Percentiles rank a stretch among this genome's conserved stretches.
These are phyloP conservation scores for Oryza punctata DNA, from an alignment of 176 grass and related monocot genomes.

Conservation along the genomic window DNA sequence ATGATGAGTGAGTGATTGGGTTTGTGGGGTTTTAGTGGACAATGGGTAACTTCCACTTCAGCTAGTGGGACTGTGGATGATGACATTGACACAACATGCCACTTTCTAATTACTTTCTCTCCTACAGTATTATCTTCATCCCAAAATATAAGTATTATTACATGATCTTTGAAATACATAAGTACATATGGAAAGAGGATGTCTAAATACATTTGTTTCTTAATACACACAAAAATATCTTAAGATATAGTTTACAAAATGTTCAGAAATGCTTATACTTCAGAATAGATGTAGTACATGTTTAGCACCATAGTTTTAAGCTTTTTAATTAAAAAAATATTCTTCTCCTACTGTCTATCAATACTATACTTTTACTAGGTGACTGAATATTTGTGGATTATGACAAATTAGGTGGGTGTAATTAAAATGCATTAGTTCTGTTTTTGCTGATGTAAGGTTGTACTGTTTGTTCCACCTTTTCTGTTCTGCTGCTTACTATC, in stretches of 20 bases:
- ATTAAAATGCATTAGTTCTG: conserved; percentile 5
- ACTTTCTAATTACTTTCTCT: background rate
- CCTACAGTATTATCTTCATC: too few species aligned
- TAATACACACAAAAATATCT: too few species aligned
- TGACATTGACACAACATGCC: conserved; percentile 33
- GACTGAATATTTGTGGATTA: background rate
- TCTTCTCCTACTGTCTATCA: background rate
- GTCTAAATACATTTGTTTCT: too few species aligned
- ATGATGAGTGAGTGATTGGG: conserved; percentile 48
- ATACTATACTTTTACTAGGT: background rate
- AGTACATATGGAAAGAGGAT: too few species aligned
- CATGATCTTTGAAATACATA: too few species aligned
- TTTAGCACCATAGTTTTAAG: background rate
- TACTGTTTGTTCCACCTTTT: conserved; percentile 11
- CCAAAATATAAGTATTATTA: too few species aligned
- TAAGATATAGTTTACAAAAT: too few species aligned
- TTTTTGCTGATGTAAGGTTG: background rate
- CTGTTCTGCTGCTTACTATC: background rate
- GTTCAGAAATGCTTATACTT: too few species aligned
- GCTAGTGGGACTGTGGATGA: conserved; percentile 45
- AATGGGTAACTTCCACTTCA: conserved; percentile 49
- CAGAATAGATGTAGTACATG: background rate
- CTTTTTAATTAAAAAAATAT: background rate
- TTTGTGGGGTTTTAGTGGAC: conserved; percentile 47
- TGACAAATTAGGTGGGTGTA: background rate